phyloP scores from a whole-genome alignment of 1,284 basidiomycete genomes.

The Apiotrichum laibachii region DNA sequence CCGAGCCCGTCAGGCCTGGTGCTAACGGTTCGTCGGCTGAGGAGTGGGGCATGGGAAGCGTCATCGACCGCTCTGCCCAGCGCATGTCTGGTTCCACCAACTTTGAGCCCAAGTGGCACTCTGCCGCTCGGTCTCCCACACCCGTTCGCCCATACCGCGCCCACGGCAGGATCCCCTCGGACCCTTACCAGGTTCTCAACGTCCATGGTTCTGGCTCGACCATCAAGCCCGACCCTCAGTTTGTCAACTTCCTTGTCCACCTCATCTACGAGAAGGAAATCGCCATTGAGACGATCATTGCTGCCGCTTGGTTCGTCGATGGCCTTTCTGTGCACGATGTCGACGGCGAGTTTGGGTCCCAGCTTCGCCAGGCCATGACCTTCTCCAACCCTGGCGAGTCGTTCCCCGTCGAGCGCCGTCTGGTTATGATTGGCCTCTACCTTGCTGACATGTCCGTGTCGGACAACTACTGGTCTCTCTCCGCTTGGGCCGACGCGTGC shows the following conservation, averaged over 20 bases:
- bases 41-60: slow-evolving; percentile 3
- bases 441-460: slow-evolving; percentile 12
- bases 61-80: slow-evolving; percentile 5
- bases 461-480: slow-evolving; percentile 8
- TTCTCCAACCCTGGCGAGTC: slow-evolving; percentile 11
- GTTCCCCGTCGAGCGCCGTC: slow-evolving; percentile 13
- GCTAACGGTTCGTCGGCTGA: neutral
- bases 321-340: slow-evolving; percentile 16
- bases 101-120: slow-evolving; percentile 5
- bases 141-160: neutral
- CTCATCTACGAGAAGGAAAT: slow-evolving; percentile 11
- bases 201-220: slow-evolving; percentile 7
- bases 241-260: slow-evolving; percentile 12
- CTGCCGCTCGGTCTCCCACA: neutral
- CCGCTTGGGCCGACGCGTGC: slow-evolving; percentile 8
- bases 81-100: neutral
- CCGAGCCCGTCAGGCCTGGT: slow-evolving; percentile 1
- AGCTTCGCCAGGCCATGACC: neutral
- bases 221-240: slow-evolving; percentile 9
- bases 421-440: slow-evolving; percentile 11
- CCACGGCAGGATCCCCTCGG: slow-evolving; percentile 5
- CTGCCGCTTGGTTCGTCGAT: slow-evolving; percentile 19
- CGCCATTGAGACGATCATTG: slow-evolving; percentile 15
- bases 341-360: slow-evolving; percentile 2
- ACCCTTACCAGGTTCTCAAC: slow-evolving; percentile 14